These are phyloP conservation scores for Ceratocystis lukuohia DNA, from an alignment of 2,329 filamentous ascomycete species.

Conservation along the genomic window DNA sequence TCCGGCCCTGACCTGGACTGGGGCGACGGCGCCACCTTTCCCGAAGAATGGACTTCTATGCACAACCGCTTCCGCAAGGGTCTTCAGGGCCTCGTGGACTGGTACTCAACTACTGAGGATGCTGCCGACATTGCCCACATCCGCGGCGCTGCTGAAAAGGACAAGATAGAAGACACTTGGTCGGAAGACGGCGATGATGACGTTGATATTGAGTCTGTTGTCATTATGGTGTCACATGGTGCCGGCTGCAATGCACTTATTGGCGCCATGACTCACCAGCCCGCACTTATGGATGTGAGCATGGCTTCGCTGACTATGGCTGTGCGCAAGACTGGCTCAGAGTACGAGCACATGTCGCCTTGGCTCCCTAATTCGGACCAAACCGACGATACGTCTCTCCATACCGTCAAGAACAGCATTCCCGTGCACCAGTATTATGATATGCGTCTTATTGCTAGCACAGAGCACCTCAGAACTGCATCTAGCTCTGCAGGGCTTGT, in stretches of 20 bases:
- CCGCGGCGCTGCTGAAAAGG: constrained; percentile 23
- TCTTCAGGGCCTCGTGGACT: constrained; percentile 63
- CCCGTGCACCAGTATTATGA: constrained; percentile 53
- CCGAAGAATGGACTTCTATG: constrained; percentile 94
- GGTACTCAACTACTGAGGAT: constrained; percentile 53
- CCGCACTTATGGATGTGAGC: constrained; percentile 77
- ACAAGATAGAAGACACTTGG: constrained; percentile 22
- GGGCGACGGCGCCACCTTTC: constrained; percentile 76
- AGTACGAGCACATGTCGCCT: constrained; percentile 27
- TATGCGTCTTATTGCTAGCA: constrained; percentile 59
- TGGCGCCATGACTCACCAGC: constrained; percentile 79
- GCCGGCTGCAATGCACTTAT: constrained; percentile 94
- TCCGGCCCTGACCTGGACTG: constrained; percentile 65
- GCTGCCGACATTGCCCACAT: constrained; percentile 39
- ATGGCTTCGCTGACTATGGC: constrained; percentile 90
- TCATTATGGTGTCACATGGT: constrained; percentile 84
- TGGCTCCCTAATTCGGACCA: constrained; percentile 21
- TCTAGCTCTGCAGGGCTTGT: constrained; percentile 28
- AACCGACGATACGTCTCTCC: constrained; percentile 21
- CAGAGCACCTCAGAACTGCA: constrained; percentile 51
- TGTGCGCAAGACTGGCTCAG: constrained; percentile 40
- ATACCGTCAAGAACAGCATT: constrained; percentile 25
- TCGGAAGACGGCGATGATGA: constrained; percentile 39
- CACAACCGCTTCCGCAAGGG: constrained; percentile 77
- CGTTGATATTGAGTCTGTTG: constrained; percentile 57